phyloP scores from a whole-genome alignment of 2,329 filamentous ascomycete species.

The Clonostachys chloroleuca region DNA sequence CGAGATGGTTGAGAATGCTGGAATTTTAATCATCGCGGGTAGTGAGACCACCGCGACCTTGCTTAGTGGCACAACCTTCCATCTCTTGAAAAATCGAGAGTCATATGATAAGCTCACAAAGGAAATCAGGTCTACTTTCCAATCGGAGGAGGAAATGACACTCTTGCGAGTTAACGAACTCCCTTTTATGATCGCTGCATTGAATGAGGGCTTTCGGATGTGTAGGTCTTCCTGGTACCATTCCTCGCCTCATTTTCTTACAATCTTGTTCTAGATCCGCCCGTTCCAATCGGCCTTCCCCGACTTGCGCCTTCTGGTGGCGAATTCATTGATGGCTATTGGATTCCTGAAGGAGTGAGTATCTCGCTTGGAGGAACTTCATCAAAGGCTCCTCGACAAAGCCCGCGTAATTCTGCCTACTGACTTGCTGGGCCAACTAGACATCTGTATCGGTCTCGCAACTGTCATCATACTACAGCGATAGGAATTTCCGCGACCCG shows the following conservation, averaged over 20 bases:
- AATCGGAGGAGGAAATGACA: conserved; percentile 18
- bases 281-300: conserved; percentile 4
- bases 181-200: conserved; percentile 20
- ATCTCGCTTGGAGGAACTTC: no score
- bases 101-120: not conserved
- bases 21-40: conserved; percentile 18
- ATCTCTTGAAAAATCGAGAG: conserved; percentile 18
- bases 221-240: conserved; percentile 15
- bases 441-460: no score
- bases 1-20: not conserved
- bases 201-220: conserved; percentile 31
- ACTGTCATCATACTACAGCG: no score
- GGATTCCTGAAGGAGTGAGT: no score
- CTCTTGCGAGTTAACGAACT: conserved; percentile 22
- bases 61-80: conserved; percentile 31
- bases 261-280: conserved; percentile 3
- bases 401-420: no score
- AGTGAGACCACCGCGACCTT: conserved; percentile 40
- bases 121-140: conserved; percentile 1
- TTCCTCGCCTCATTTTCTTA: no score
- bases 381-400: no score
- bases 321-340: not conserved
- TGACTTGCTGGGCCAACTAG: no score
- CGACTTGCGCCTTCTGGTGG: not conserved
- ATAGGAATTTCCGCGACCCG: conserved; percentile 19